Evolutionary conservation across 768 basidiomycete species (phyloP), one percentile per base, ranked within the genome.

Genomic region (Naganishia friedmannii): DNA sequence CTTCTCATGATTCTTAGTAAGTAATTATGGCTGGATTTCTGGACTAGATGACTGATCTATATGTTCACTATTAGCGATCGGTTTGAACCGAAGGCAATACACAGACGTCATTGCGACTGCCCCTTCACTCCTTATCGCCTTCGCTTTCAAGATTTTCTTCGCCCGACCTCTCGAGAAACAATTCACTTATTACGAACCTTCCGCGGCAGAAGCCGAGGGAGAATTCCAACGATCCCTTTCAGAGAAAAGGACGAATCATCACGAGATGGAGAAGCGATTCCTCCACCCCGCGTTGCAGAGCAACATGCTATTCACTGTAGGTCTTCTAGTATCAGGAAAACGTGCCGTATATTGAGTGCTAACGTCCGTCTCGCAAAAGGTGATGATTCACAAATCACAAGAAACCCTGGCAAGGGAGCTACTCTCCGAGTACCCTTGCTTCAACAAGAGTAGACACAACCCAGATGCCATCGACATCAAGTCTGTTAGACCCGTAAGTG

Each of bases 231-330:
- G 71, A 19, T 86, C 86, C 13, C 77, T 84, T 48, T 87, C 88
- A 56, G 88, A 91, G 74, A 85, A 93, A 2, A 86, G 93, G 76
- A 91, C 92, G 0, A 87, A 89, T 66, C 87, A 88, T 56, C 85
- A 87, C 0, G 94, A 97, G 78, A 86, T 98, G 34, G 89, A 89
- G 83, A 92, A 88, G 78, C 89, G 95, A 32, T 99, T 98, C 82
- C 91, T 94, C 0, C 96, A 99, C 79, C 94, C 96, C 0, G 90
- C 93, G 19, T 84, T 99, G 56, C 87, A 93, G 74, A 82, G 86
- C 15, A 92, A 94, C 66, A 84, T 95, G 55, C 91, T 93, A 39
- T 81, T 75, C 71, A 78, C 79, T 0, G 60, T 63, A 72, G 68
- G 45, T 66, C 1, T 34, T 3, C 15, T 42, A 10, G 2, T 13